phyloP scores from a whole-genome alignment of 2,329 filamentous ascomycete genomes.

The Diaporthe helianthi region DNA sequence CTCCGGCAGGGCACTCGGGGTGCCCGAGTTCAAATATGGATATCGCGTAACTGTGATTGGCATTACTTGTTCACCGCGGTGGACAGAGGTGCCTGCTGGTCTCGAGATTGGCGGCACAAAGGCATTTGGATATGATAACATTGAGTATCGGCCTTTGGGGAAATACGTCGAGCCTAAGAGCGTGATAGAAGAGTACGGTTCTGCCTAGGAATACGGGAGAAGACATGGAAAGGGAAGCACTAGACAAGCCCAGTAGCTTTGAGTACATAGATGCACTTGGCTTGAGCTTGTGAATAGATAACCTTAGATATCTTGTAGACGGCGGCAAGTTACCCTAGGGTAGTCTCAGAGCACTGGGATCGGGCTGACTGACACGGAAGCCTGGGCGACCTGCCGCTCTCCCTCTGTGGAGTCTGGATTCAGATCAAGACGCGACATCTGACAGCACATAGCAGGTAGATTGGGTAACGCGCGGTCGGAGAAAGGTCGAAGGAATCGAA shows the following conservation, averaged over 20 bases:
- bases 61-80: slow-evolving; percentile 60
- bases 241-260: background rate
- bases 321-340: too few species aligned
- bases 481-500: too few species aligned
- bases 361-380: too few species aligned
- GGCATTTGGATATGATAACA: slow-evolving; percentile 45
- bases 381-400: too few species aligned
- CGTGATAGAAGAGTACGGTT: slow-evolving; percentile 57
- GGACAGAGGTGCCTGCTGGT: slow-evolving; percentile 57
- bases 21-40: slow-evolving; percentile 62
- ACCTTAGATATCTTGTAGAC: too few species aligned
- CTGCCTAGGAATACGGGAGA: background rate
- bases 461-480: too few species aligned
- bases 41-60: slow-evolving; percentile 59
- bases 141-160: slow-evolving; percentile 58
- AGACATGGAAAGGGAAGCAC: background rate
- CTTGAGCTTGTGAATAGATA: background rate
- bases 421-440: too few species aligned
- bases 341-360: too few species aligned
- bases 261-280: background rate
- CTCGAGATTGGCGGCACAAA: slow-evolving; percentile 55
- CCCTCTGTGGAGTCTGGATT: too few species aligned
- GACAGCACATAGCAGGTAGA: too few species aligned
- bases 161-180: slow-evolving; percentile 59
- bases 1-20: slow-evolving; percentile 57